Conservation (phyloP, 345 rosid genomes). For the Hevea brasiliensis region DNA sequence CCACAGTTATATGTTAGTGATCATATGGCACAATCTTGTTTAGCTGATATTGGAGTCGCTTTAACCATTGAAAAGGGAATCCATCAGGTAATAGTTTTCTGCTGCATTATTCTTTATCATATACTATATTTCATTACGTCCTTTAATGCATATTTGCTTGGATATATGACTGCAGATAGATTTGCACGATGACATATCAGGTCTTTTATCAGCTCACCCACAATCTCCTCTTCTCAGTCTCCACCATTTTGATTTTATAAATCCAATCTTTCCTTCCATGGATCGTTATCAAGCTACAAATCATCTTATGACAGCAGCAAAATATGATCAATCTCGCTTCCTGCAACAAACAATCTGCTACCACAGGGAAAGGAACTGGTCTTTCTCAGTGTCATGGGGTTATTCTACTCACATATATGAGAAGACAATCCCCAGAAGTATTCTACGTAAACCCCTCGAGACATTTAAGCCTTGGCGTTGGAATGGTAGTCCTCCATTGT, state of each 20-base stretch:
- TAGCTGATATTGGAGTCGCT: constrained; percentile 52
- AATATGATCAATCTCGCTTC: constrained; percentile 49
- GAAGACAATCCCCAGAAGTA: constrained; percentile 49
- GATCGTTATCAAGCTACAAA: constrained; percentile 40
- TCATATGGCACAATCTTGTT: constrained; percentile 40
- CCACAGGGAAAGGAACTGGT: constrained; percentile 51
- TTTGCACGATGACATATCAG: constrained; percentile 60
- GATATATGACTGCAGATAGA: constrained; percentile 60
- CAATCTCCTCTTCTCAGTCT: constrained; percentile 50
- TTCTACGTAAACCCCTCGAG: constrained; percentile 50
- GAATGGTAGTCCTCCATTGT: constrained; percentile 32
- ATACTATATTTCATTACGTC: neutral
- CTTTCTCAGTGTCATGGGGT: constrained; percentile 71
- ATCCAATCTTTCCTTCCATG: constrained; percentile 64
- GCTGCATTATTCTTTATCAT: neutral
- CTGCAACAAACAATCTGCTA: constrained; percentile 72
- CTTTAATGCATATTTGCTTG: too few species aligned
- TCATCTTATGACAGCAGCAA: constrained; percentile 64
- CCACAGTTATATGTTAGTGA: constrained; percentile 12
- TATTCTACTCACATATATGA: constrained; percentile 68
- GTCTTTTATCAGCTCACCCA: constrained; percentile 66
- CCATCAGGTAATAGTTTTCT: constrained; percentile 82
- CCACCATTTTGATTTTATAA: constrained; percentile 61
- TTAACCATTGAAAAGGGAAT: constrained; percentile 47
- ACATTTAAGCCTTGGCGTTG: constrained; percentile 49